A percentile compares a stretch with the other conserved stretches of the same genome.
phyloP scores from a whole-genome alignment of 2,329 filamentous ascomycete species.

The Neofusicoccum laricinum region DNA sequence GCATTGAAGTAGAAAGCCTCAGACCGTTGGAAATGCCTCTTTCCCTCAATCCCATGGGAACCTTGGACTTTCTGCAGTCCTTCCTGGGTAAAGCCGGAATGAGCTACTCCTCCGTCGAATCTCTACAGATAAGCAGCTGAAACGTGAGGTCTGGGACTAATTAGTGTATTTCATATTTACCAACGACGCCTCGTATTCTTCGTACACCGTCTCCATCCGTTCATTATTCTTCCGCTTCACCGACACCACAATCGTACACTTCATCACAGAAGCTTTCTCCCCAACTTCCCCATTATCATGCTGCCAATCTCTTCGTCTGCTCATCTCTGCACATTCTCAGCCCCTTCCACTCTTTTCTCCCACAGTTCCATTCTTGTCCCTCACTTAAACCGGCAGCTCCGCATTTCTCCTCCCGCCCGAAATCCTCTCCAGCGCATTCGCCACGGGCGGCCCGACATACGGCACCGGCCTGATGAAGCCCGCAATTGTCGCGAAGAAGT shows the following conservation, averaged over 20 bases:
- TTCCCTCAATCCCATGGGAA: no score
- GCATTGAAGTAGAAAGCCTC: no score
- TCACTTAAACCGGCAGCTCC: conserved; percentile 69
- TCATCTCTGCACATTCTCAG: no score
- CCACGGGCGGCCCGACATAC: conserved; percentile 82
- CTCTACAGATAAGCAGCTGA: no score
- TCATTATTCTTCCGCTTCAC: neutral
- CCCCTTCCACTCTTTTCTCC: neutral
- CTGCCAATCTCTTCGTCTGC: neutral
- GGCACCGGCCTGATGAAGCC: conserved; percentile 83
- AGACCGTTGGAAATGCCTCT: no score
- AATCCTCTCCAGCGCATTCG: conserved; percentile 66
- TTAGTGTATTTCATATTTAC: conserved; percentile 4
- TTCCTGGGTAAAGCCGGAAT: no score
- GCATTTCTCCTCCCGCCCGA: conserved; percentile 69
- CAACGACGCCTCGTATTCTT: conserved; percentile 1
- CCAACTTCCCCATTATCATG: neutral
- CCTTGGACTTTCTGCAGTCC: no score
- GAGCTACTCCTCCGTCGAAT: no score
- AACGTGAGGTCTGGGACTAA: neutral
- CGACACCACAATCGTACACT: neutral
- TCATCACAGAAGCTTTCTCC: neutral
- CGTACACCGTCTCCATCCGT: neutral
- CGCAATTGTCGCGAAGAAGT: conserved; percentile 90
- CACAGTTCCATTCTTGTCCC: neutral